Percentiles rank a stretch among this genome's conserved stretches.
Evolutionary conservation across 116 monocot genomes (phyloP).

Genomic region (Papilionanthe hybrid): DNA sequence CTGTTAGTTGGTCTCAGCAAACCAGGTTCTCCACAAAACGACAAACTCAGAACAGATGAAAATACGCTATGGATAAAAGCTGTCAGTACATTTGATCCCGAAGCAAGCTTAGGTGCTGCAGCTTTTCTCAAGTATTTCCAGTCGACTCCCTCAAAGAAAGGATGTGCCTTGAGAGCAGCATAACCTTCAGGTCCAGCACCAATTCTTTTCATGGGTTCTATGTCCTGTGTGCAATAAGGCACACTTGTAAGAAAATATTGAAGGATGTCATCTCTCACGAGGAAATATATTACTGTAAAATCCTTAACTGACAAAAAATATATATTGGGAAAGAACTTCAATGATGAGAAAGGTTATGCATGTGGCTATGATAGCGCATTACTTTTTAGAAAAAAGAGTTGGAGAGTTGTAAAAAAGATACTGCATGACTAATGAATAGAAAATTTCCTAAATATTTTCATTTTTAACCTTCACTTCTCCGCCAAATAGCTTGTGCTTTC

Average conservation of each 20-base stretch:
- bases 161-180: constrained; percentile 75
- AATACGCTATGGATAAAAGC: constrained; percentile 5
- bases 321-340: neutral
- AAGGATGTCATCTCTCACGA: neutral
- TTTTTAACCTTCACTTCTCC: neutral
- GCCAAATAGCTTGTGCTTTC: neutral
- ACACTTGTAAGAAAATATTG: neutral
- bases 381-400: neutral
- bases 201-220: constrained; percentile 68
- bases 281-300: neutral
- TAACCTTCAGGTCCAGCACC: constrained; percentile 89
- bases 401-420: neutral
- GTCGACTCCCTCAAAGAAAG: constrained; percentile 81
- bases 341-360: neutral
- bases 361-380: neutral
- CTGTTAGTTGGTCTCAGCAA: constrained; percentile 6
- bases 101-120: constrained; percentile 66
- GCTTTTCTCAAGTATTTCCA: constrained; percentile 63
- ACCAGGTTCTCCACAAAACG: neutral
- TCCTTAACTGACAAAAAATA: neutral
- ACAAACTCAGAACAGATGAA: neutral
- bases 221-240: constrained; percentile 50
- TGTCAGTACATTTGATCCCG: constrained; percentile 43
- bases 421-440: neutral
- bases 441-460: no score